Base-by-base conservation (phyloP, 768 basidiomycete species). In the Boletus rubropictus region DNA sequence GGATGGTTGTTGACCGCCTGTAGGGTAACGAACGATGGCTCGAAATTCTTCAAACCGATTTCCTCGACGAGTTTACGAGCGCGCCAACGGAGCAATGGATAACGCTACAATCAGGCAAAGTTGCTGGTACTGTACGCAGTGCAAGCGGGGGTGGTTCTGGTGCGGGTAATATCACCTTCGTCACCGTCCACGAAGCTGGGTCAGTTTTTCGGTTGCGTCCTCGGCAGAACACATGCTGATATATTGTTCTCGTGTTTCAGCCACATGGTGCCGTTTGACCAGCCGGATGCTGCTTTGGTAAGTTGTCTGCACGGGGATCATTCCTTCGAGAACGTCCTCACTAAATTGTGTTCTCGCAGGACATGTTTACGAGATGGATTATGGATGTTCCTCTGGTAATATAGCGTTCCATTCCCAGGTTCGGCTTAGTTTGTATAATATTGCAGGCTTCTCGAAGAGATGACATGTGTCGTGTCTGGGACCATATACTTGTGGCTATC, bases 231-330 rank as follows among this genome's bases (percentile, higher is more conserved):
- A 1, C 15, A 8, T 22, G 31, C 22, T 61, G 34, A 60, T 43
- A 4, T 3, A n/a, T 46, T 24, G n/a, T 41, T 46, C 33, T 39
- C 45, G 31, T 37, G 52, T 51, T 49, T 6, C 56, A 89, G 88
- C 29, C 89, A 91, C 62, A 87, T 92, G 90, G 89, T 89, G 7
- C 91, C 92, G 5, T 83, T 76, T 59, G 90, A 97, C 66, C 90
- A 94, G 60, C 86, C 92, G 1, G 86, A 89, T 58, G 92, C 83
- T 33, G 81, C 91, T 37, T 69, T 91, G 62, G 90, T 85, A 57
- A 40, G 82, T 61, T 25, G 5, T 48, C 33, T 25, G 7, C 7
- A 2, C 1, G 31, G 1, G 11, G 12, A 5, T n/a, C 24, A 8
- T 36, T 39, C 2, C 21, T 17, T 14, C 4, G 31, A 17, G 27